Percentiles rank a stretch among this genome's conserved stretches.
phyloP scores from a whole-genome alignment of 2,329 filamentous ascomycete genomes.

The Stemphylium lycopersici region DNA sequence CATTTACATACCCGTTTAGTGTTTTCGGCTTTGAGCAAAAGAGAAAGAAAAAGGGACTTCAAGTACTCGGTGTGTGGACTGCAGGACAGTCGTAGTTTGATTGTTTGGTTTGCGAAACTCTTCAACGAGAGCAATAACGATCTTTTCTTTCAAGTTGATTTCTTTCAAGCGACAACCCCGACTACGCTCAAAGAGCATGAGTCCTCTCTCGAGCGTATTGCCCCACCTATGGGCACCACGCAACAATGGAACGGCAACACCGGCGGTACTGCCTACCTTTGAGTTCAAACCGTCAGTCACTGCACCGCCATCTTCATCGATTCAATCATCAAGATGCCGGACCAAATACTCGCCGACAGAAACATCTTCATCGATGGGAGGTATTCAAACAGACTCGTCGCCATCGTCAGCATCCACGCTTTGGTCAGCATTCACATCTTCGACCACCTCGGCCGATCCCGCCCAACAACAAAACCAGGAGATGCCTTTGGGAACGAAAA shows the following conservation, averaged over 20 bases:
- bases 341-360: not conserved
- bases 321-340: not conserved
- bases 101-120: no score
- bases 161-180: not conserved
- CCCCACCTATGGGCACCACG: not conserved
- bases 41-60: no score
- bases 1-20: no score
- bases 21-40: no score
- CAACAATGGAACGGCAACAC: not conserved
- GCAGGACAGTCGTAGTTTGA: no score
- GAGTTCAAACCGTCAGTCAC: not conserved
- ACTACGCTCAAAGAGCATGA: constrained; percentile 2
- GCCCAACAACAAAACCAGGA: not conserved
- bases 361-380: not conserved
- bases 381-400: not conserved
- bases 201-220: constrained; percentile 1
- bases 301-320: not conserved
- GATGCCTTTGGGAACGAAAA: constrained; percentile 20
- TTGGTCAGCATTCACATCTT: not conserved
- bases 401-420: not conserved
- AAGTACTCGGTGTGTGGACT: no score
- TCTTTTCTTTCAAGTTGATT: not conserved
- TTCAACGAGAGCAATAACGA: no score
- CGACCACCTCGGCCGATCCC: not conserved
- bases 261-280: not conserved